These are phyloP conservation scores for Psilocybe sp. DNA, from an alignment of 768 basidiomycete genomes.

Conservation along the genomic window DNA sequence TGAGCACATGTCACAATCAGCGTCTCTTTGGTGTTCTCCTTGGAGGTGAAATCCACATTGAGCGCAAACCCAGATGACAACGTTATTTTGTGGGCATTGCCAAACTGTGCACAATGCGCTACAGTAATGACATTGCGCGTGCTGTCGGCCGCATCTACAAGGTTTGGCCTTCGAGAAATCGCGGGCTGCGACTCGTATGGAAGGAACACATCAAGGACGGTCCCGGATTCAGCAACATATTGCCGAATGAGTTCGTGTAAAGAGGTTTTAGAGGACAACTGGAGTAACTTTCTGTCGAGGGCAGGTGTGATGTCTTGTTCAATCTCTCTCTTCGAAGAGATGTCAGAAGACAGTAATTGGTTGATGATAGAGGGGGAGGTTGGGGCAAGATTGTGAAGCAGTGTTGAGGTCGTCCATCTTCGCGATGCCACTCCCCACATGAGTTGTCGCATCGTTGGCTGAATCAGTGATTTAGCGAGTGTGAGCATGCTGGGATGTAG, in stretches of 20 bases:
- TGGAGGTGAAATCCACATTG: constrained; percentile 16
- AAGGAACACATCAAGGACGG: constrained; percentile 38
- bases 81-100: constrained; percentile 38
- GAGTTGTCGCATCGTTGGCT: too few relatives aligned
- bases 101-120: constrained; percentile 46
- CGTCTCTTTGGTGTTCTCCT: constrained; percentile 20
- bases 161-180: constrained; percentile 20
- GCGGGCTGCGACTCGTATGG: constrained; percentile 51
- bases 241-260: constrained; percentile 37
- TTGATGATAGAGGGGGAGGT: constrained; percentile 23
- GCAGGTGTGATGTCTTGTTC: constrained; percentile 11
- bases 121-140: constrained; percentile 42
- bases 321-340: constrained; percentile 3
- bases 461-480: too few relatives aligned
- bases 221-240: constrained; percentile 39
- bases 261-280: constrained; percentile 18
- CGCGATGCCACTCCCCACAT: too few relatives aligned
- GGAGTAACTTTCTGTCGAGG: constrained; percentile 24
- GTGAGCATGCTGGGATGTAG: too few relatives aligned
- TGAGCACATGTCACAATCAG: constrained; percentile 59
- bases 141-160: constrained; percentile 15
- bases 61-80: constrained; percentile 60
- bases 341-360: constrained; percentile 10
- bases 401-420: neutral
- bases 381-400: constrained; percentile 16